phyloP scores from a whole-genome alignment of 805 yeast species.

The Candida ponderosae region DNA sequence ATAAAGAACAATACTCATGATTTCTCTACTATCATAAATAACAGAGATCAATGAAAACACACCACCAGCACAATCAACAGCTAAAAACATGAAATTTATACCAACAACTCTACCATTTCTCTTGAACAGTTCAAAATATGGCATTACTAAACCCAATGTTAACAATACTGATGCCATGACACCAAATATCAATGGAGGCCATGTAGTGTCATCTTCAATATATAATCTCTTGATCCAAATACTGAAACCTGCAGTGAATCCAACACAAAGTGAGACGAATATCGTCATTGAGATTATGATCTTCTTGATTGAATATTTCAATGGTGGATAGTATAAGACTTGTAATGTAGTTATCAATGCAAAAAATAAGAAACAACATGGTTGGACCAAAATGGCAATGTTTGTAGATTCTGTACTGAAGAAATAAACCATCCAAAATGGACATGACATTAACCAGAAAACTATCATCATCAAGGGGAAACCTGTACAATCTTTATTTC shows the following conservation, averaged over 20 bases:
- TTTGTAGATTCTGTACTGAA: neutral
- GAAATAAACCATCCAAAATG: neutral
- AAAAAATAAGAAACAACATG: constrained; percentile 65
- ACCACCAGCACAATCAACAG: constrained; percentile 73
- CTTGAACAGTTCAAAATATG: constrained; percentile 71
- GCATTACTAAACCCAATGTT: constrained; percentile 73
- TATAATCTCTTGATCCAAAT: neutral
- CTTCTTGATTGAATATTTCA: neutral
- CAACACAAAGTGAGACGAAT: neutral
- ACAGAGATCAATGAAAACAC: constrained; percentile 58
- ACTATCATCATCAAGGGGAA: neutral
- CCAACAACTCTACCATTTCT: constrained; percentile 79
- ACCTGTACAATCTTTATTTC: neutral
- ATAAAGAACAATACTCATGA: constrained; percentile 71
- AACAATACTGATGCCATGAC: constrained; percentile 67
- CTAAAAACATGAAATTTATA: constrained; percentile 66
- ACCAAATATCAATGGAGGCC: constrained; percentile 77
- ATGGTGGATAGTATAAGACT: constrained; percentile 63
- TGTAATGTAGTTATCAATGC: constrained; percentile 58
- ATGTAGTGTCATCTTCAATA: constrained; percentile 14
- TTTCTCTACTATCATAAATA: constrained; percentile 52
- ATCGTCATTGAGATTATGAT: too few species aligned
- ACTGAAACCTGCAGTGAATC: neutral
- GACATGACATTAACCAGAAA: neutral
- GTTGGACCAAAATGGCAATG: constrained; percentile 74